Evolutionary conservation across 441 rosid species (phyloP).

Genomic region (Capsella rubella): DNA sequence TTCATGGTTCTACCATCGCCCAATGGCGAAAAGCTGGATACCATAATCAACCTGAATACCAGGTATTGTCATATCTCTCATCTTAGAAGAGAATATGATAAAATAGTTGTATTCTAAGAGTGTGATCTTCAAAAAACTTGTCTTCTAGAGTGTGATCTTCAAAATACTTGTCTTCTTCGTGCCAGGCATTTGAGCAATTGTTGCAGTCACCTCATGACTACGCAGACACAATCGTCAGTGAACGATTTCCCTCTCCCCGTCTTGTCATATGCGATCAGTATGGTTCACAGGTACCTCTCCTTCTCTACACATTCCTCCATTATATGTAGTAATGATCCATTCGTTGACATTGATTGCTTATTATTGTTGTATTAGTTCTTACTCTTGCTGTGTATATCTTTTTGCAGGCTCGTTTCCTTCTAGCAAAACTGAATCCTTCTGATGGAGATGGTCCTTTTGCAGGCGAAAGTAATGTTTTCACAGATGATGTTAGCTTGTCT

Average conservation of each 20-base stretch:
- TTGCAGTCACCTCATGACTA: slow-evolving; percentile 79
- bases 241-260: slow-evolving; percentile 93
- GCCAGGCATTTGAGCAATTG: slow-evolving; percentile 76
- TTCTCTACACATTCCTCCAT: not conserved
- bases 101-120: not conserved
- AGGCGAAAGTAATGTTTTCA: slow-evolving; percentile 70
- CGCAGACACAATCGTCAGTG: slow-evolving; percentile 61
- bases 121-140: not conserved
- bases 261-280: slow-evolving; percentile 90
- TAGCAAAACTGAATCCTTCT: slow-evolving; percentile 91
- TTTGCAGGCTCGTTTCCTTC: slow-evolving; percentile 87
- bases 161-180: slow-evolving; percentile 8
- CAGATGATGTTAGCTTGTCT: slow-evolving; percentile 89
- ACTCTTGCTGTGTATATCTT: slow-evolving; percentile 8
- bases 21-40: slow-evolving; percentile 98
- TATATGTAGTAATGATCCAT: not conserved
- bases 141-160: not conserved
- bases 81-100: not conserved
- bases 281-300: slow-evolving; percentile 81
- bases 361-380: not conserved
- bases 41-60: slow-evolving; percentile 89
- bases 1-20: slow-evolving; percentile 92
- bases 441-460: slow-evolving; percentile 52
- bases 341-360: slow-evolving; percentile 1
- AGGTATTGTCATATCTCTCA: slow-evolving; percentile 61